A percentile compares a stretch with the other conserved stretches of the same genome.
These are phyloP conservation scores for Colletotrichum caudatum DNA, from an alignment of 2,329 filamentous ascomycete genomes.

Conservation along the genomic window DNA sequence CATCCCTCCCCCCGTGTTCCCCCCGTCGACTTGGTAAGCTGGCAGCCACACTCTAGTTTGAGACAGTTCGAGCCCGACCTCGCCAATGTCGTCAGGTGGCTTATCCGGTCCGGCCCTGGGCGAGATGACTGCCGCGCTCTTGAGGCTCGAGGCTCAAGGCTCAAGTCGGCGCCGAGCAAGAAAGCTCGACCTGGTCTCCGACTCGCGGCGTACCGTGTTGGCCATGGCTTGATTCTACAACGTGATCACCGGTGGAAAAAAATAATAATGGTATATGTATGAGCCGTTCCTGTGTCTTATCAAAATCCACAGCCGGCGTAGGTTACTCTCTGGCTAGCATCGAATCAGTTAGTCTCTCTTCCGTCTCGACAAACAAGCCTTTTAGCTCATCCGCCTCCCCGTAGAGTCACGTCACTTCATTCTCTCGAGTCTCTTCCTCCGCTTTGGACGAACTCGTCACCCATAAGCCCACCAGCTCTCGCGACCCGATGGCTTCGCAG, in stretches of 20 bases:
- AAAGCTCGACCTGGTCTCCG: background rate
- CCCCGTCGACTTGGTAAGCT: background rate
- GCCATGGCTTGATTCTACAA: background rate
- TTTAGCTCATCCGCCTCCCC: background rate
- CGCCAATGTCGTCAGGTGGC: background rate
- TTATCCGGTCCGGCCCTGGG: constrained; percentile 1
- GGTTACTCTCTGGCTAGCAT: background rate
- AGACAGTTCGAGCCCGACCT: background rate
- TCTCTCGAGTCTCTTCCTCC: no score
- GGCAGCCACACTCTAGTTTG: background rate
- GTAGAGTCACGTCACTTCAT: background rate
- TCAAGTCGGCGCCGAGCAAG: no score
- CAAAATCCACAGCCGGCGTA: background rate
- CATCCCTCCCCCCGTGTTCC: background rate
- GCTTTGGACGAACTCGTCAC: background rate
- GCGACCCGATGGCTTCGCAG: background rate
- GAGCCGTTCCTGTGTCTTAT: background rate
- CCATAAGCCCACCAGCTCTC: background rate
- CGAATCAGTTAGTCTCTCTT: no score
- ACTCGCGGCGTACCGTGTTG: background rate
- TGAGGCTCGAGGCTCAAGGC: no score
- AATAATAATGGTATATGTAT: background rate
- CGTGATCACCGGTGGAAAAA: no score
- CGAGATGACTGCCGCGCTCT: no score
- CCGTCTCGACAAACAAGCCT: background rate